These are phyloP conservation scores for Colletotrichum sublineola DNA, from an alignment of 2,329 filamentous ascomycete species.

Conservation along the genomic window DNA sequence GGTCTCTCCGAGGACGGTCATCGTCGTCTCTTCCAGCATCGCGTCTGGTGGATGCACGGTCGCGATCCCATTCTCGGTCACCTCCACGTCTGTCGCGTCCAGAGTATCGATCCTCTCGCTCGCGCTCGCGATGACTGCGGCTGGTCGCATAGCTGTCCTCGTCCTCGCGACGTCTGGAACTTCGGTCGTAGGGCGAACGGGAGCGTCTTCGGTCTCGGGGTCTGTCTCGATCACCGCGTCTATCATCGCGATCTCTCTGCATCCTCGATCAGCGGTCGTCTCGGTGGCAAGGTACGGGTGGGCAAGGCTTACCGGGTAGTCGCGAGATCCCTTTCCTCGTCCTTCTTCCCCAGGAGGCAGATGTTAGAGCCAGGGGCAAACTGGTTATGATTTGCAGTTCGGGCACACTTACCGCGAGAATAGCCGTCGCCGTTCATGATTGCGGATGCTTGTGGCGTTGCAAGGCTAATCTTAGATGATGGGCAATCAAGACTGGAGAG, in stretches of 20 bases:
- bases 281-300: background rate
- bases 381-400: background rate
- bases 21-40: conserved; percentile 77
- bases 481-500: conserved; percentile 19
- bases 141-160: conserved; percentile 92
- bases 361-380: conserved; percentile 31
- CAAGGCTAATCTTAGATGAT: conserved; percentile 32
- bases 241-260: conserved; percentile 52
- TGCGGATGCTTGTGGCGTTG: conserved; percentile 26
- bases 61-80: conserved; percentile 84
- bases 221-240: conserved; percentile 55
- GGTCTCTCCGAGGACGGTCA: conserved; percentile 68
- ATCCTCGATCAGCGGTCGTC: background rate
- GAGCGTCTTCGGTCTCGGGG: conserved; percentile 79
- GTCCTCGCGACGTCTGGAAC: conserved; percentile 78
- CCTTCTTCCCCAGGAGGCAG: conserved; percentile 33
- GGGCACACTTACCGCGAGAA: conserved; percentile 41
- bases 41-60: conserved; percentile 71
- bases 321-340: conserved; percentile 42
- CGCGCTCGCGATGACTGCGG: conserved; percentile 90
- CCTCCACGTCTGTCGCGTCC: conserved; percentile 67
- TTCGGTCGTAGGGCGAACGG: conserved; percentile 82
- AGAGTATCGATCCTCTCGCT: conserved; percentile 92
- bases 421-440: conserved; percentile 44
- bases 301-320: conserved; percentile 40